Conservation (phyloP, 345 rosid genomes). For the Chamaenerion angustifolium region DNA sequence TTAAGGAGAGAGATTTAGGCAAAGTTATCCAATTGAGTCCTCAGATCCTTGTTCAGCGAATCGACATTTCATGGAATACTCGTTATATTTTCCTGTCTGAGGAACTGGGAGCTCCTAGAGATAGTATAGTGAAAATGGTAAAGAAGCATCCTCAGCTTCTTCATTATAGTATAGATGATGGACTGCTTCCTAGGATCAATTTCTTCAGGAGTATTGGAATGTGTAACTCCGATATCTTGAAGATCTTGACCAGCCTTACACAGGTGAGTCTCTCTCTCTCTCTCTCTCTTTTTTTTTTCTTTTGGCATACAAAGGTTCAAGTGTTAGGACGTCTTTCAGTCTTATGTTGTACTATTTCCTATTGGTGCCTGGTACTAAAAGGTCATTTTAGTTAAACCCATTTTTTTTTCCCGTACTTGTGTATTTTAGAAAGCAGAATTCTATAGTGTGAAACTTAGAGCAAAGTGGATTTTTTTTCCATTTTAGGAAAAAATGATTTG, state of each 20-base stretch:
- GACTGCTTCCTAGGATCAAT: slow-evolving; percentile 79
- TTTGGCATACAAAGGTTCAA: too few species aligned
- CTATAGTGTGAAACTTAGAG: too few species aligned
- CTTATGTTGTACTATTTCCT: background rate
- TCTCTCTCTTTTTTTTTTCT: background rate
- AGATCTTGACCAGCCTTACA: slow-evolving; percentile 88
- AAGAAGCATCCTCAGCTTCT: slow-evolving; percentile 89
- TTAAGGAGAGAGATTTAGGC: slow-evolving; percentile 51
- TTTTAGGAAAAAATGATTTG: too few species aligned
- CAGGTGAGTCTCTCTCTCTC: slow-evolving; percentile 78
- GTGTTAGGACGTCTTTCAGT: background rate
- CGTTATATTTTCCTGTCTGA: slow-evolving; percentile 77
- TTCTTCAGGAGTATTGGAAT: slow-evolving; percentile 88
- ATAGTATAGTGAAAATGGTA: slow-evolving; percentile 82
- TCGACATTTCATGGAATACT: slow-evolving; percentile 84
- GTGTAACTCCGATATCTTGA: slow-evolving; percentile 66
- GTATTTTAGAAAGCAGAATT: too few species aligned
- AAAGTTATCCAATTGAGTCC: slow-evolving; percentile 95
- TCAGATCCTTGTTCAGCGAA: slow-evolving; percentile 86
- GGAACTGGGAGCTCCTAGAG: slow-evolving; percentile 89
- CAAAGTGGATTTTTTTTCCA: too few species aligned
- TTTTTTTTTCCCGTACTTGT: too few species aligned
- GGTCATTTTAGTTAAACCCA: too few species aligned
- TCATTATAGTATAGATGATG: slow-evolving; percentile 88
- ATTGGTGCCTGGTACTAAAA: too few species aligned